Evolutionary conservation across 768 basidiomycete species (phyloP).

Genomic region (Hypholoma sublateritium): DNA sequence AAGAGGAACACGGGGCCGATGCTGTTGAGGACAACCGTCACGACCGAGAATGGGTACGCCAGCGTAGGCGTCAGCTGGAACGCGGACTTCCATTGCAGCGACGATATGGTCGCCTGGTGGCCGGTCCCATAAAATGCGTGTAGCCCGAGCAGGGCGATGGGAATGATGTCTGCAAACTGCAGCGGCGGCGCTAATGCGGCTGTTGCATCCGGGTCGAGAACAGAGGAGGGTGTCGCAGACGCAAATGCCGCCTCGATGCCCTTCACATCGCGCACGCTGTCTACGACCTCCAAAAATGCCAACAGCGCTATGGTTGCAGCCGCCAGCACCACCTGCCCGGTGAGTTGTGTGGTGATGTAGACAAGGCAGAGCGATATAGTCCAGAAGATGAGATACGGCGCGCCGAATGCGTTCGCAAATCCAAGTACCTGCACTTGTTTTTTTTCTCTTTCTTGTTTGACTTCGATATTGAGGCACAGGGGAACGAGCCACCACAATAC

Average conservation of each 20-base stretch:
- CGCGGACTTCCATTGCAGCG: constrained; percentile 94
- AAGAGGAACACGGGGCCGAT: constrained; percentile 73
- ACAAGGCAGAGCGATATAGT: constrained; percentile 59
- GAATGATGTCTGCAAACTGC: constrained; percentile 67
- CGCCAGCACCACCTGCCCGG: constrained; percentile 77
- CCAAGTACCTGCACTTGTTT: constrained; percentile 61
- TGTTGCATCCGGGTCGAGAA: constrained; percentile 35
- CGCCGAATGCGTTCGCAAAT: constrained; percentile 88
- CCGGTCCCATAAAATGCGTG: constrained; percentile 87
- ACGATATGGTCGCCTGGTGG: constrained; percentile 86
- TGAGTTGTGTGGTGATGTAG: constrained; percentile 70
- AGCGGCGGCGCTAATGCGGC: constrained; percentile 31
- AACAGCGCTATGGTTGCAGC: constrained; percentile 65
- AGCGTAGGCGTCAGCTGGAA: constrained; percentile 77
- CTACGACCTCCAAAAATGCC: constrained; percentile 78
- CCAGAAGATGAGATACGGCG: constrained; percentile 86
- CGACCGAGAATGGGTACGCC: constrained; percentile 68
- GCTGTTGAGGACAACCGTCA: constrained; percentile 77
- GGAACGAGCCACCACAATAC: constrained; percentile 73
- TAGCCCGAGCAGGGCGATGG: constrained; percentile 73
- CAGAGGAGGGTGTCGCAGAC: constrained; percentile 42
- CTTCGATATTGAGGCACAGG: constrained; percentile 67
- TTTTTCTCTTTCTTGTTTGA: constrained; percentile 29
- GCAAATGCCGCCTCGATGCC: constrained; percentile 52
- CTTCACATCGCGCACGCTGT: constrained; percentile 74